Evolutionary conservation across 2,329 filamentous ascomycete species (phyloP), one percentile per base, ranked within the genome.

Genomic region (Xylogone sp.): DNA sequence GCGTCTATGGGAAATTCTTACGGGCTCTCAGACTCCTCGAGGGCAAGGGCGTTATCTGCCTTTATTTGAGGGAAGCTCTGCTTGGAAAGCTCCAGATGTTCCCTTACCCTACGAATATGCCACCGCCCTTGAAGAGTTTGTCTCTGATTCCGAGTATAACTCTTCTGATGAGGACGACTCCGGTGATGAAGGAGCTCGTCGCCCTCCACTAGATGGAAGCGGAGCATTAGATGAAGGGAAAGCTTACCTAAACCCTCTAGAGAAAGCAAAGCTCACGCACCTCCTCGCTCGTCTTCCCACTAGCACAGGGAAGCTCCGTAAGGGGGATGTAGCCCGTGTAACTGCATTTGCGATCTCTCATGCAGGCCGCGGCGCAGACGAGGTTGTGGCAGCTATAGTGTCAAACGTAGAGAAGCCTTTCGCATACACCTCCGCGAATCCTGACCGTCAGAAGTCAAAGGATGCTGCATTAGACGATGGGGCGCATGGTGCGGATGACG

Each of bases 301-400:
- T 2, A 84, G 82, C 3, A 82, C 90, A 39, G 81, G 84, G 2
- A 87, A 81, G 58, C 75, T 97, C 21, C 81, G 89, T 22, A 90
- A 90, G 63, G 91, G 90, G 2, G 90, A 97, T 63, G 82, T 97
- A 44, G 92, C 90, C 1, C 81, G 91, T 4, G 78, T 97, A 2
- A 93, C 92, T 1, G 81, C 87, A 2, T 97, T 97, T 69, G 92
- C 92, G 12, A 90, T 97, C 51, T 86, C 86, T 2, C 90, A 97
- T 66, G 88, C 91, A 1, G 89, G 87, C 39, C 79, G 84, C 19
- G 94, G 92, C 16, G 88, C 90, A 12, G 88, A 95, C 57, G 94
- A 97, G 71, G 86, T 97, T 31, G 91, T 96, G n/a, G 82, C 93
- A 46, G 82, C 96, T 70, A 84, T 97, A 34, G 81, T 96, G 0